Evolutionary conservation across 2,329 filamentous ascomycete genomes (phyloP), one percentile per base, ranked within the genome.

Genomic region (Rhytidhysteron rufulum): DNA sequence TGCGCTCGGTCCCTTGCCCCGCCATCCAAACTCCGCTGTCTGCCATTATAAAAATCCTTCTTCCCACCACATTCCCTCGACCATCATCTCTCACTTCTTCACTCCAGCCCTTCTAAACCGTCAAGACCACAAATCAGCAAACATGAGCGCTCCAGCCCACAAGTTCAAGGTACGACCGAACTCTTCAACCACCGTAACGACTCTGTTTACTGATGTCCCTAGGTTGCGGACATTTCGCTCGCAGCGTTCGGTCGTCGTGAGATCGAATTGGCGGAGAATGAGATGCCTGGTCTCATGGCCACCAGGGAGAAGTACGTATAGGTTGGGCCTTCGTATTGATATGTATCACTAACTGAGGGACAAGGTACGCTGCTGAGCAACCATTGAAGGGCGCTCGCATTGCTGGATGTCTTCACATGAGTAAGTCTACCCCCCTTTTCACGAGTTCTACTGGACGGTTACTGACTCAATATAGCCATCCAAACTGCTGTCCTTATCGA

Each of bases 401-500:
- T 71, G 93, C 93, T 61, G 93, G 93, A 67, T 97, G 93, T 76
- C 79, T 97, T 70, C 90, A 96, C 85, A 96, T 95, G 91, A 97
- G 79, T 83, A 73, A 32, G 77, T 68, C 24, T 8, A 27, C 13
- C 13, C 15, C 11, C 18, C 37, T 27, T 4, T 24, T 33, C 31
- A 44, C 56, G 39, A 51, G 42, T 34, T 17, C 39, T 4, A 19
- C 20, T 4, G 44, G 18, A 24, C 39, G 8, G 35, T 15, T 24
- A 15, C 54, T 60, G 31, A 58, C 44, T 22, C 37, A 18, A 10
- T 53, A 11, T 48, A 83, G 79, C 93, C 70, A 97, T 98, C 76
- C 93, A 98, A 80, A 98, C 93, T 54, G 93, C 93, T 60, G 93
- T 98, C 66, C 85, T 98, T 64, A 98, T 98, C 73, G 93, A 98